These are phyloP conservation scores for Dothistroma pini DNA, from an alignment of 2,329 filamentous ascomycete species.

Conservation along the genomic window DNA sequence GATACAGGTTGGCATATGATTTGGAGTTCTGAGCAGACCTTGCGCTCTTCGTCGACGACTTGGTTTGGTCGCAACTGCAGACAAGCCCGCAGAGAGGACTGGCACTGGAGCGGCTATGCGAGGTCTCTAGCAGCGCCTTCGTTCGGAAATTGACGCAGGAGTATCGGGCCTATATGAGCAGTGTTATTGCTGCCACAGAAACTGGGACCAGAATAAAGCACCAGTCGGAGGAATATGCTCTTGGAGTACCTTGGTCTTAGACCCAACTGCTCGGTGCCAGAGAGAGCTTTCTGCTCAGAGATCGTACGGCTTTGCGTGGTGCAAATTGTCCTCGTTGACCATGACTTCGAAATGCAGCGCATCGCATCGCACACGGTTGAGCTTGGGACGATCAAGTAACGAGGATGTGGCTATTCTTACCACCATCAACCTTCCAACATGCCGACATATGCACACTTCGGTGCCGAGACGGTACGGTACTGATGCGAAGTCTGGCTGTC, in stretches of 20 bases:
- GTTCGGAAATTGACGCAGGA: too few species aligned
- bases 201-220: neutral
- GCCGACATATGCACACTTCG: neutral
- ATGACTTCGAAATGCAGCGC: too few species aligned
- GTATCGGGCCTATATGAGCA: neutral
- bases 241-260: neutral
- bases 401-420: neutral
- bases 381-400: neutral
- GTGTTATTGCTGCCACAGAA: neutral
- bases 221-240: too few species aligned
- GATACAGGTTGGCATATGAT: slow-evolving; percentile 21
- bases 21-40: slow-evolving; percentile 17
- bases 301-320: too few species aligned
- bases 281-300: too few species aligned
- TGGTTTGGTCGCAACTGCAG: neutral
- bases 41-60: neutral
- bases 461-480: neutral
- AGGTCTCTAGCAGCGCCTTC: too few species aligned
- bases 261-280: too few species aligned
- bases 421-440: neutral
- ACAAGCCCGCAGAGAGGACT: neutral
- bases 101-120: too few species aligned
- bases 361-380: too few species aligned
- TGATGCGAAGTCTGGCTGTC: neutral
- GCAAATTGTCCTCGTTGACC: too few species aligned